Percentiles rank a stretch among this genome's conserved stretches.
Conservation (phyloP, 2,329 filamentous ascomycete species). For the Claviceps spartinae region DNA sequence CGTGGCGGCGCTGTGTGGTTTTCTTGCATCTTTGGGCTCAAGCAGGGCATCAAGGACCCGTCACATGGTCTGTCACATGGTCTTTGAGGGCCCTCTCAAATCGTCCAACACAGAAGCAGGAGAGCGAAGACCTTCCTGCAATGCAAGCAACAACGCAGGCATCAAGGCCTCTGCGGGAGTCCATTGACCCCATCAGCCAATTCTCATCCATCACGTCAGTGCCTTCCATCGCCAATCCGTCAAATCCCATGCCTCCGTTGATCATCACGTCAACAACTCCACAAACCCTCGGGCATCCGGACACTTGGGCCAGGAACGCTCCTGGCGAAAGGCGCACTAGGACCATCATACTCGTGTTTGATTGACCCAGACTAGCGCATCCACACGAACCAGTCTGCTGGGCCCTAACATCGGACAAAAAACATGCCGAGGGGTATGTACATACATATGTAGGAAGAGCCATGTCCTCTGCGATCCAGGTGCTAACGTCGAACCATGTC, state of each 20-base stretch:
- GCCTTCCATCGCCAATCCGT: neutral
- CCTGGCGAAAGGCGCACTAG: neutral
- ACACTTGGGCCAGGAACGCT: conserved; percentile 2
- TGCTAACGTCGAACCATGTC: neutral
- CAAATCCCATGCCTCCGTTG: neutral
- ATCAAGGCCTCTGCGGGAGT: too few species aligned
- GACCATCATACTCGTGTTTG: conserved; percentile 2
- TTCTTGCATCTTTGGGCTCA: too few species aligned
- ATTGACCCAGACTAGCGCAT: conserved; percentile 6
- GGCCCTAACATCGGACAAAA: conserved; percentile 5
- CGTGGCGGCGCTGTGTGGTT: too few species aligned
- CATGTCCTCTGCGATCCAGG: conserved; percentile 1
- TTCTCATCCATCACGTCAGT: too few species aligned
- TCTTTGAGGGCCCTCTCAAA: too few species aligned
- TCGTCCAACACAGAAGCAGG: too few species aligned
- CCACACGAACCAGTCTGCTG: conserved; percentile 5
- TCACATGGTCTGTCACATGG: too few species aligned
- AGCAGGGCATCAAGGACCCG: too few species aligned
- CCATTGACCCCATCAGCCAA: too few species aligned
- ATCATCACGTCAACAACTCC: neutral
- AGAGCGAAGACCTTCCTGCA: too few species aligned
- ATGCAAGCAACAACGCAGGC: too few species aligned
- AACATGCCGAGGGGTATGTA: conserved; percentile 1
- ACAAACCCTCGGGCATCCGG: neutral
- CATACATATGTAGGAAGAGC: neutral